Evolutionary conservation across 2,329 filamentous ascomycete species (phyloP).

Genomic region (Colletotrichum gloeosporioides): DNA sequence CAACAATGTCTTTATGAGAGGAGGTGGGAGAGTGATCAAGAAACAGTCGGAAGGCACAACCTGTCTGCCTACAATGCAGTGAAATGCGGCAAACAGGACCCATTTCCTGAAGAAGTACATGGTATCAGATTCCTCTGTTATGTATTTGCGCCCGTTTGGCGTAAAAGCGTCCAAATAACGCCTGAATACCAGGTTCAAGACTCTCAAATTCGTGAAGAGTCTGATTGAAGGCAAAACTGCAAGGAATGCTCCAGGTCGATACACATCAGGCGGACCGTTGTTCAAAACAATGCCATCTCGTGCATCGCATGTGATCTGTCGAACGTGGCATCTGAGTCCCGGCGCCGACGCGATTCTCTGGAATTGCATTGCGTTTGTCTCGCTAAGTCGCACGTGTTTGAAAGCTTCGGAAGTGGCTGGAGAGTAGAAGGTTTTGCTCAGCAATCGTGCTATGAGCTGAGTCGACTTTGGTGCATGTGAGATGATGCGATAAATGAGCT

Average conservation of each 20-base stretch:
- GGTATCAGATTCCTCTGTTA: neutral
- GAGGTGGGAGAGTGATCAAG: neutral
- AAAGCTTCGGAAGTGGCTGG: neutral
- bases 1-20: neutral
- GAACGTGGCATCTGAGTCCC: neutral
- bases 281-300: neutral
- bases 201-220: neutral
- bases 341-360: neutral
- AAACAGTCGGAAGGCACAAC: neutral
- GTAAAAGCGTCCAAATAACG: neutral
- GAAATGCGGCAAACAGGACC: neutral
- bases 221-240: neutral
- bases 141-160: neutral
- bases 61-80: neutral
- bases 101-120: neutral
- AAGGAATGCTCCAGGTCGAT: neutral
- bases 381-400: neutral
- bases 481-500: neutral
- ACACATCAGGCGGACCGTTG: neutral
- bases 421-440: neutral
- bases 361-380: neutral
- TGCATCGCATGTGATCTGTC: neutral
- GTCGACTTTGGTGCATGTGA: neutral
- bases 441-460: neutral
- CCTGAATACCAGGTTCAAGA: neutral